These are phyloP conservation scores for Tagetes patula DNA, from an alignment of 129 eudicot species.

Conservation along the genomic window DNA sequence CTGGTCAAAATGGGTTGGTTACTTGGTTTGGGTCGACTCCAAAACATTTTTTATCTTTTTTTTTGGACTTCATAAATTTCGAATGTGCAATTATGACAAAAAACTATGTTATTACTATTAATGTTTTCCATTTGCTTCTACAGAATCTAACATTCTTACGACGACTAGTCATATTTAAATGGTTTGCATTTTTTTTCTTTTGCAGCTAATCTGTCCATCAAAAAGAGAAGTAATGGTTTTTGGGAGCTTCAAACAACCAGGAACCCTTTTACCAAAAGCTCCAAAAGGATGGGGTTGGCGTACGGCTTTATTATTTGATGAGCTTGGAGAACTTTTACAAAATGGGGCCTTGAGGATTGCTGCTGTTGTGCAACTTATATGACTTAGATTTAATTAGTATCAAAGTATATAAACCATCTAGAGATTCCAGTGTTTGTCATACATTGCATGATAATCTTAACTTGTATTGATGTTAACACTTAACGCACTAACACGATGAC, in stretches of 20 bases:
- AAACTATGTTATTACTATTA: background rate
- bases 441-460: background rate
- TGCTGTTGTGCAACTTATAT: constrained; percentile 93
- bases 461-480: too few relatives aligned
- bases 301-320: constrained; percentile 78
- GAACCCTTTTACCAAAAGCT: constrained; percentile 96
- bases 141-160: background rate
- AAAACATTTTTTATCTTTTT: background rate
- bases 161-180: too few relatives aligned
- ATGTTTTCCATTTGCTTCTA: background rate
- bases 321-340: constrained; percentile 85
- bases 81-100: constrained; percentile 3
- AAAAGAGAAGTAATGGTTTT: constrained; percentile 98
- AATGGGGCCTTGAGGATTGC: constrained; percentile 85
- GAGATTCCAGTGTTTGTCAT: constrained; percentile 13
- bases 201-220: constrained; percentile 89
- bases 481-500: too few relatives aligned
- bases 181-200: background rate
- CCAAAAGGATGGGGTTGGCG: constrained; percentile 99
- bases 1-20: constrained; percentile 5
- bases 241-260: constrained; percentile 90
- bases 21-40: background rate
- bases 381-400: constrained; percentile 13
- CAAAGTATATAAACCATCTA: constrained; percentile 14
- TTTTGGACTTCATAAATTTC: background rate